Base-by-base conservation (phyloP, 257 asterid genomes). In the Ilex aquifolium region DNA sequence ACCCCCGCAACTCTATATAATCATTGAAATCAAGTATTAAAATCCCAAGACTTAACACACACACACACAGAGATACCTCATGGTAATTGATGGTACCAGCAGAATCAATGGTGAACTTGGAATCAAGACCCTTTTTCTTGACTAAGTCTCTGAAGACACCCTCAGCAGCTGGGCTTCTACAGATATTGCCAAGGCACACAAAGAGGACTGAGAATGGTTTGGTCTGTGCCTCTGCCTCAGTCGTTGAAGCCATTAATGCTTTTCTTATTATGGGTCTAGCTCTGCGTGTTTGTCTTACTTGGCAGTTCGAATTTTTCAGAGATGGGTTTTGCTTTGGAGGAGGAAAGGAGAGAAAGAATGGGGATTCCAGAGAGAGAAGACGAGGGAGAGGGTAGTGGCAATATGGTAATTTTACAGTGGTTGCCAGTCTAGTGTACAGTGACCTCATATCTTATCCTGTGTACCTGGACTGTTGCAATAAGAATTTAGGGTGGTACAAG, bases 81-180 rank as follows among this genome's bases (percentile, higher is more conserved):
- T 92, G 97, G 68, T 89, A 87, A 65, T 76, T 77, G 78, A 89
- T 85, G 30, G 99, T 87, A 36, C 99, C 99, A 12, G 99, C 99
- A 64, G 99, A 93, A 75, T 89, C 99, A 66, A 93, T 87, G 44
- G 50, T 31, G 79, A 91, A 86, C 32, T 69, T 69, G 44, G 92
- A 78, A 65, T 83, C 85, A 50, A 93, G 86, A 3, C 82, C 79
- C 69, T 65, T 79, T 67, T 82, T 65, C 65, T 71, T 79, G 0
- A 92, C 95, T 31, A 88, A 81, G 70, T 92, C 85, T 0, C 77
- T 70, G 79, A 92, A 92, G 13, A 92, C 97, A 49, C 90, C 98
- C 64, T 92, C 97, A 13, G 97, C 98, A 17, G 98, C 98, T n/a
- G 98, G 97, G 76, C 95, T 92, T 74, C 98, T 80, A 53, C 98